Evolutionary conservation across 805 yeast species (phyloP), one percentile per base, ranked within the genome.

Genomic region (Myxozyma nipponensis): DNA sequence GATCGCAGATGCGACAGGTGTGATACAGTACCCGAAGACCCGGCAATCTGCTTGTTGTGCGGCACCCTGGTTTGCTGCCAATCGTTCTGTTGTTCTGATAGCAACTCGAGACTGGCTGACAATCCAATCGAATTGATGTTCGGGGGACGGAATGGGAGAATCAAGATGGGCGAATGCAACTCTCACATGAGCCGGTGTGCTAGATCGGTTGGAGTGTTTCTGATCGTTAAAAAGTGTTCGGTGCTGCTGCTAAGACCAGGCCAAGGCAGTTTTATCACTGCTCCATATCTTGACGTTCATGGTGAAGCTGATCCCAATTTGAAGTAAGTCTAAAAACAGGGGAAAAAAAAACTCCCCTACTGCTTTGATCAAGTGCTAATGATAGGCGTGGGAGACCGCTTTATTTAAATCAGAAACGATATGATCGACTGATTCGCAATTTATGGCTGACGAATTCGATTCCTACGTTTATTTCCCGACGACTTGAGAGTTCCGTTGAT

Each of bases 11-110:
- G 70, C 71, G 13, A 21, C 68, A 64, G 60, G 73, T 72, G 74
- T 42, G 43, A 39, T 2, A 42, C 37, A 17, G 46, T 58, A 17
- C 71, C 75, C 0, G 54, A 68, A 2, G 95, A 90, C 57, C 93
- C 95, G 0, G 96, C 95, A 0, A 71, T 91, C 7, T 91, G 98
- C 62, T 68, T 91, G 47, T 83, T 83, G 54, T 93, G 98, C 68
- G 93, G 89, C 1, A 68, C 70, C 9, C 73, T 82, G 5, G 73
- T 86, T 21, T 81, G 82, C 54, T 69, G 82, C n/a, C 96, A 90
- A 61, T 44, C 79, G 71, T 54, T 66, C 72, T 37, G 77, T 81
- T 17, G 73, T 77, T n/a, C n/a, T n/a, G n/a, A n/a, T n/a, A n/a
- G n/a, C n/a, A n/a, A n/a, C n/a, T n/a, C n/a, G n/a, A n/a, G n/a